Evolutionary conservation across 1,284 basidiomycete genomes (phyloP), one percentile per base, ranked within the genome.

Genomic region (Cutaneotrichosporon cavernicola): DNA sequence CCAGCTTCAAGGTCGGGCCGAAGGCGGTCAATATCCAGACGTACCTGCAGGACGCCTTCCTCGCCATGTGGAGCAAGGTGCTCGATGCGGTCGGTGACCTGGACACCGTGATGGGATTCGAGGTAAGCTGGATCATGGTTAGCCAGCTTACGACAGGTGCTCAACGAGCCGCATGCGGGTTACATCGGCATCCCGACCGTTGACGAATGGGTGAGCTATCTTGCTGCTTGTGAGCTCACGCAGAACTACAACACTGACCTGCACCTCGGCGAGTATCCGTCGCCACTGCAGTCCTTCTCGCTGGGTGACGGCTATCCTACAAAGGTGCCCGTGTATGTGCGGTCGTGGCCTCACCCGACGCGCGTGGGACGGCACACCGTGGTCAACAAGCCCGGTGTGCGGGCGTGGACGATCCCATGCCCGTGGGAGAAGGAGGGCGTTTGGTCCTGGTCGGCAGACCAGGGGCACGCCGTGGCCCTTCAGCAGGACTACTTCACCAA

Each of bases 151-250:
- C 60, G 16, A 40, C 65, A 92, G 90, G 86, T 92, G 76, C 90
- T 97, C 86, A 99, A 99, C 73, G 96, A 99, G 79, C 96, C 96
- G 0, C 95, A 99, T 80, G 85, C 89, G 73, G 97, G 96, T 30
- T 97, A 94, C 74, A 87, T 97, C 65, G 87, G 90, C 63, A 82
- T 96, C 4, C 83, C 87, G 49, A 92, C 91, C 3, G 85, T 97
- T 59, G 88, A 97, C 72, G 83, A 83, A 36, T 98, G 92, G 81
- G 89, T 76, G 56, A 50, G 76, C 21, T 21, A 16, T 5, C 21
- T 21, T 1, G 2, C 14, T 30, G 11, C 5, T 4, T 21, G 1
- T 47, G 30, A 61, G 38, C 49, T 61, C 9, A 55, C 13, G n/a
- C 62, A 78, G 77, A 79, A 97, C 78, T 94, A 97, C 80, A 93